Base-by-base conservation (phyloP, 306 rosid genomes). In the Prinsepia uniflora region DNA sequence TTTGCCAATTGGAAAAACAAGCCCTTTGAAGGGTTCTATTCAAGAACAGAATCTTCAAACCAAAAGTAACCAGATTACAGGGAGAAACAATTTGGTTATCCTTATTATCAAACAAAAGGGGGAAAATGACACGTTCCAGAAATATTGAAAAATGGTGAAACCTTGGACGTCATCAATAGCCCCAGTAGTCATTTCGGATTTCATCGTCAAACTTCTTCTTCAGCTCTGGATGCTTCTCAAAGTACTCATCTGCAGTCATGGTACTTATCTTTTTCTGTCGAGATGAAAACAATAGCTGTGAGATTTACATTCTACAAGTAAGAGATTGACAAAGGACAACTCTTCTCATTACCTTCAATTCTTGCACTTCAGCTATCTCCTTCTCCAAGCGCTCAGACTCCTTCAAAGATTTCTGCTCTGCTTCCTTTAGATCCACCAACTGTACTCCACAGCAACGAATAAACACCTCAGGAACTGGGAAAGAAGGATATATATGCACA, bases 211-310 rank as follows among this genome's bases (percentile, higher is more conserved):
- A 95, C 72, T 89, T 91, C 86, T 89, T 84, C 89, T 75, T 91
- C 79, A 95, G 84, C 80, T 95, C 97, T 10, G 97, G 97, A 81
- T 91, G 91, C 85, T 87, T 87, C 57, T 52, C 96, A 48, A 95
- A 95, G 91, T 95, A 95, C 52, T 95, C 99, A 14, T 95, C 81
- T 9, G 97, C 97, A 0, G 97, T 95, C 99, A 91, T 95, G 82
- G 97, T 95, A 80, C 86, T 78, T 10, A 95, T 65, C 81, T 91
- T 91, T 63, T 85, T 77, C 99, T 91, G 97, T 48, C n/a, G 44
- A 71, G 65, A 59, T 14, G 6, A 5, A 69, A 63, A 34, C 61
- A 55, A 8, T 19, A 14, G 10, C 10, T 14, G 70, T 85, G 78
- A 85, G 87, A 72, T 17, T 8, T 49, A 50, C 42, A 48, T 62